Conservation (phyloP, 345 rosid genomes). For the Salix purpurea region DNA sequence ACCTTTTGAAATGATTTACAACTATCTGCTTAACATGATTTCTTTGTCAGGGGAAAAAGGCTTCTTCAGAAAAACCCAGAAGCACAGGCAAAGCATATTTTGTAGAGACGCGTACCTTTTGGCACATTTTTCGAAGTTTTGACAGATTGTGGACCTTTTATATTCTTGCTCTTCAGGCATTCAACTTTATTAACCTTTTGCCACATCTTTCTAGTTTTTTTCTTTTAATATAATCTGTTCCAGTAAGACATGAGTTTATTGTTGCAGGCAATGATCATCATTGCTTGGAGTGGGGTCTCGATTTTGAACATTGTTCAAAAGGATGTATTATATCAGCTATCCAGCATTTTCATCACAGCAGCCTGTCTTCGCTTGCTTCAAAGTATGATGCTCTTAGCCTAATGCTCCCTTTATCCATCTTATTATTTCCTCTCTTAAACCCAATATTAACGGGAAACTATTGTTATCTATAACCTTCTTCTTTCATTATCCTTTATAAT, state of each 20-base stretch:
- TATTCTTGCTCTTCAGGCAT: slow-evolving; percentile 81
- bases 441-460: not conserved
- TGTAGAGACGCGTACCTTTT: slow-evolving; percentile 84
- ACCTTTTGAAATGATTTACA: slow-evolving; percentile 14
- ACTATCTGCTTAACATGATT: slow-evolving; percentile 11
- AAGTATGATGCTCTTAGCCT: slow-evolving; percentile 43
- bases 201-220: not conserved
- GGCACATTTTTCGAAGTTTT: slow-evolving; percentile 94
- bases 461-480: not conserved
- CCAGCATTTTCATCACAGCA: slow-evolving; percentile 94
- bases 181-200: not conserved
- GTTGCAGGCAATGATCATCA: slow-evolving; percentile 74
- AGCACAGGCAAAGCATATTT: slow-evolving; percentile 92
- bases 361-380: slow-evolving; percentile 84
- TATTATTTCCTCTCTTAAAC: not conserved
- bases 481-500: not conserved
- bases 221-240: not conserved
- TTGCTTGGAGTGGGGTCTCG: slow-evolving; percentile 68
- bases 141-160: slow-evolving; percentile 95
- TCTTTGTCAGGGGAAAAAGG: slow-evolving; percentile 57
- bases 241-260: slow-evolving; percentile 16
- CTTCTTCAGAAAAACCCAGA: slow-evolving; percentile 37
- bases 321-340: slow-evolving; percentile 62
- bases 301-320: slow-evolving; percentile 49
- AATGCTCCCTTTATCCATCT: not conserved